Evolutionary conservation across 129 eudicot species (phyloP).

Genomic region (Flaveria robusta): DNA sequence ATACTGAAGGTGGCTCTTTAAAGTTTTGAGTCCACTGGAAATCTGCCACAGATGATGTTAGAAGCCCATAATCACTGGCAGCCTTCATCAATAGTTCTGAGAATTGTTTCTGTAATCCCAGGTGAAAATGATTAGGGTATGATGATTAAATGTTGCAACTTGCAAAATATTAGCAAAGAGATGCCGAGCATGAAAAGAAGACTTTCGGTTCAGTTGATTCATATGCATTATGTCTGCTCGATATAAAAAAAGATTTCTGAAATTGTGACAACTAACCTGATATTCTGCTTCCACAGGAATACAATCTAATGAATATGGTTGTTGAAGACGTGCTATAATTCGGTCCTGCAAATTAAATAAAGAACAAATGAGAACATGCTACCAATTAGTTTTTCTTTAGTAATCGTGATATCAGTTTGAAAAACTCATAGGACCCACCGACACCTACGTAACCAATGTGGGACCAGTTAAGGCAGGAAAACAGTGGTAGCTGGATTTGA

Average conservation of each 20-base stretch:
- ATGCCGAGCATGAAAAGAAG: background rate
- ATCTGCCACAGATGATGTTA: conserved; percentile 86
- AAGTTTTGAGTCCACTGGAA: conserved; percentile 97
- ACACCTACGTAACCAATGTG: background rate
- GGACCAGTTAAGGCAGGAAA: background rate
- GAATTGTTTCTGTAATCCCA: conserved; percentile 84
- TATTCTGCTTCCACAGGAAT: conserved; percentile 96
- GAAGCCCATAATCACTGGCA: conserved; percentile 92
- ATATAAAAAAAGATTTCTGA: background rate
- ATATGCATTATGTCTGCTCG: background rate
- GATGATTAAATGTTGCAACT: background rate
- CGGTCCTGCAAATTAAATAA: conserved; percentile 64
- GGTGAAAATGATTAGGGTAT: conserved; percentile 16
- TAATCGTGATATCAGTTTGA: background rate
- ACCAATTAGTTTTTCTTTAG: background rate
- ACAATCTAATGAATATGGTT: conserved; percentile 95
- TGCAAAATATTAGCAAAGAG: background rate
- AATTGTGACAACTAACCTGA: conserved; percentile 48
- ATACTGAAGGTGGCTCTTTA: conserved; percentile 91
- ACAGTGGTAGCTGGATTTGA: too few species aligned
- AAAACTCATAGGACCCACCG: background rate
- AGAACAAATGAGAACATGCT: conserved; percentile 13
- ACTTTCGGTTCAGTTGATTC: background rate
- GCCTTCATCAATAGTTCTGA: conserved; percentile 92
- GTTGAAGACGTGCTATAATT: conserved; percentile 95